Evolutionary conservation across 805 yeast species (phyloP).

Genomic region (Candida sanyiensis): DNA sequence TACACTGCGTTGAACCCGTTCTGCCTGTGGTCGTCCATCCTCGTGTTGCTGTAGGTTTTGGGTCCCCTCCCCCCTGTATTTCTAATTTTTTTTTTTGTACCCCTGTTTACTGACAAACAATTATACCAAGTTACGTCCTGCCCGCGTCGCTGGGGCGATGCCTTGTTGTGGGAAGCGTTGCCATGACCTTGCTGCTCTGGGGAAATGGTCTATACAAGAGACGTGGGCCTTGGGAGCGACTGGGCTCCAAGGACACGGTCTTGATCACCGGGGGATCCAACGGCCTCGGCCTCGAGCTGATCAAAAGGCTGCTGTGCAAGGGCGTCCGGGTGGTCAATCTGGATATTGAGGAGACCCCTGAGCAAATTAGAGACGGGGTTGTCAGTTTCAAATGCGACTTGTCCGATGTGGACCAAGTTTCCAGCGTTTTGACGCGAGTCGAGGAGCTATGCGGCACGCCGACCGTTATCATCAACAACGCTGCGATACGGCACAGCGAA

Average conservation of each 20-base stretch:
- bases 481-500: constrained; percentile 60
- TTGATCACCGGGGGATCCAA: constrained; percentile 36
- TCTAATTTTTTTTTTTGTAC: background rate
- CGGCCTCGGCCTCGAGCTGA: constrained; percentile 31
- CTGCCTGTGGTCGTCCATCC: background rate
- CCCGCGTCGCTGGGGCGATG: constrained; percentile 5
- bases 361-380: constrained; percentile 25
- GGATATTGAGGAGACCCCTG: constrained; percentile 22
- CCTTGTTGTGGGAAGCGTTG: constrained; percentile 1
- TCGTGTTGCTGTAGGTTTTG: constrained; percentile 8
- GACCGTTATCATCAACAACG: constrained; percentile 73
- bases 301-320: constrained; percentile 15
- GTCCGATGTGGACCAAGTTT: constrained; percentile 39
- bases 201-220: constrained; percentile 15
- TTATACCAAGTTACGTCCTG: constrained; percentile 5
- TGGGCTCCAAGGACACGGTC: constrained; percentile 17
- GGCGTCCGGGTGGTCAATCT: constrained; percentile 24
- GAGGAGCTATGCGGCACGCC: constrained; percentile 43
- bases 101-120: background rate
- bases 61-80: background rate
- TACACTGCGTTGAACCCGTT: background rate
- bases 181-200: background rate
- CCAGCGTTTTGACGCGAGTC: constrained; percentile 35
- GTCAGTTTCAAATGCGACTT: constrained; percentile 62
- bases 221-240: constrained; percentile 19